Base-by-base conservation (phyloP, 1,284 basidiomycete species). In the Stereum hirsutum region DNA sequence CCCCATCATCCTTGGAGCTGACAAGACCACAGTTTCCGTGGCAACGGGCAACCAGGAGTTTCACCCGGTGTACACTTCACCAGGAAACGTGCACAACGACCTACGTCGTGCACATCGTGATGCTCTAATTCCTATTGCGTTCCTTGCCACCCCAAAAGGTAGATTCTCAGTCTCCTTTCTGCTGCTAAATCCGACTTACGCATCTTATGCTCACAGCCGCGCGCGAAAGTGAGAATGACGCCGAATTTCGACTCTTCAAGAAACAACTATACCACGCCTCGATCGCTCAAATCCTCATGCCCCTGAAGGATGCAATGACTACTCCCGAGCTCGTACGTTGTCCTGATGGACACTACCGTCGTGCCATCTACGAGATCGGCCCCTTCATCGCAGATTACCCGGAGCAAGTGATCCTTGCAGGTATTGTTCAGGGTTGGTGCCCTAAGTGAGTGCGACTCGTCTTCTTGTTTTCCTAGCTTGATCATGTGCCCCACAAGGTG, bases 111-210 rank as follows among this genome's bases (percentile, higher is more conserved):
- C 38, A 33, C 50, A 47, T 47, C 49, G 44, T 2, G 43, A 57
- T 43, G 52, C 49, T 5, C 42, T 60, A 8, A 35, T 46, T 7
- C 46, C 46, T 0, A 44, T 57, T 23, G 57, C 30, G 0, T 60
- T 59, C 40, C 47, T 58, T 4, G 48, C 54, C 4, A 57, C 58
- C 4, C 57, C 58, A 2, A 54, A 54, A 44, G 42, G 52, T 56
- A 17, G 26, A 52, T 36, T n/a, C 12, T 19, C 31, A 12, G 10
- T 20, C n/a, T 11, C 21, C 32, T 33, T 11, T 8, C 11, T 7
- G n/a, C n/a, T 45, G 6, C 23, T 33, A n/a, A n/a, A n/a, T n/a
- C n/a, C n/a, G n/a, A n/a, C n/a, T n/a, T 19, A 14, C 17, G 7
- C 5, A 5, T 20, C 34, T 10, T 21, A 5, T 11, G n/a, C 12